These are phyloP conservation scores for Magnaporthiopsis incrustans DNA, from an alignment of 2,329 filamentous ascomycete genomes.

Conservation along the genomic window DNA sequence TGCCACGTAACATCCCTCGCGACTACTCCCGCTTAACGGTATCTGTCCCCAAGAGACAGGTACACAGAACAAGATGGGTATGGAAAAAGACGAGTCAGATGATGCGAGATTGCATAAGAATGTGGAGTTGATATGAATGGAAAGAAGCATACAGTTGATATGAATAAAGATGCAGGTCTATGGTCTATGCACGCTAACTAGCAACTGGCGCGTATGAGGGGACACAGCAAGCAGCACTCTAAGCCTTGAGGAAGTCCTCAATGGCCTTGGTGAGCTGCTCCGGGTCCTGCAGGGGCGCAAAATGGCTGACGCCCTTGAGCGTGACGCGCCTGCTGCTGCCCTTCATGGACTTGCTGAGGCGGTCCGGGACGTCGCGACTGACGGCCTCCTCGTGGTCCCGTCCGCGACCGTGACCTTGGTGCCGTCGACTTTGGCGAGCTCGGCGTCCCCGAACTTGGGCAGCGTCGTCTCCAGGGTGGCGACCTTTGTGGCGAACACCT, in stretches of 20 bases:
- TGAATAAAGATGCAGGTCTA: no score
- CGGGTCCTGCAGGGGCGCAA: conserved; percentile 33
- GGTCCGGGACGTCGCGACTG: conserved; percentile 25
- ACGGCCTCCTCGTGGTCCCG: conserved; percentile 30
- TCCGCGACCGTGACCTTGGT: conserved; percentile 19
- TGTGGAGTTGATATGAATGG: no score
- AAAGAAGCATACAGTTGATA: no score
- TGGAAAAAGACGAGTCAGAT: no score
- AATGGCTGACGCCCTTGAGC: conserved; percentile 31
- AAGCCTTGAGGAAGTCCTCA: conserved; percentile 19
- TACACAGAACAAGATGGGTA: no score
- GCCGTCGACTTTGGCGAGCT: conserved; percentile 19
- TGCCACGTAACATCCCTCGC: no score
- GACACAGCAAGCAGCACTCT: not conserved
- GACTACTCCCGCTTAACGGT: no score
- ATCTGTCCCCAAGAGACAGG: no score
- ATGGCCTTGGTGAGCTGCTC: conserved; percentile 24
- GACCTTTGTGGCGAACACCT: conserved; percentile 22
- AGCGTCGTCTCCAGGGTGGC: conserved; percentile 22
- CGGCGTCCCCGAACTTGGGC: conserved; percentile 18
- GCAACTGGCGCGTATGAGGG: no score
- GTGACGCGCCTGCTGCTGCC: conserved; percentile 28
- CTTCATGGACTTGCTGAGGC: conserved; percentile 26
- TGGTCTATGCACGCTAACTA: no score
- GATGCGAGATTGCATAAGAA: no score